These are phyloP conservation scores for Gynochthodes officinalis DNA, from an alignment of 257 asterid species.

Conservation along the genomic window DNA sequence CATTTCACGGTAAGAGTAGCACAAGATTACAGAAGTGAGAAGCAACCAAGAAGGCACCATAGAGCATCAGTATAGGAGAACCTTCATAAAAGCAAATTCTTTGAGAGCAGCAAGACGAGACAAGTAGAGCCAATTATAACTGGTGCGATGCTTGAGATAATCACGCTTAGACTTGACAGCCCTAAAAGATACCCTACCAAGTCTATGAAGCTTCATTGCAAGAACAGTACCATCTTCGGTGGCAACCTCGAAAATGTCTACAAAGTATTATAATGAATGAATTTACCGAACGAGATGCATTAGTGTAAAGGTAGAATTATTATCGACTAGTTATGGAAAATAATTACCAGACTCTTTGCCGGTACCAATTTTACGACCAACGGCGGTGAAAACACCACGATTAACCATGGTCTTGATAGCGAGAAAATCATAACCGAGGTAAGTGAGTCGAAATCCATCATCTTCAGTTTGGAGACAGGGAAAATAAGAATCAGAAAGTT, in stretches of 20 bases:
- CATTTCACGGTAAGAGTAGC: not conserved
- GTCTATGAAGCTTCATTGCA: slow-evolving; percentile 97
- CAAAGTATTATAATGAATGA: slow-evolving; percentile 1
- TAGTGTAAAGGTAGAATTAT: not conserved
- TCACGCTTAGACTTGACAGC: slow-evolving; percentile 98
- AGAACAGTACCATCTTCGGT: slow-evolving; percentile 91
- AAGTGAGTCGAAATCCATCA: slow-evolving; percentile 96
- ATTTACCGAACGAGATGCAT: not conserved
- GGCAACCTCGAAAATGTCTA: slow-evolving; percentile 95
- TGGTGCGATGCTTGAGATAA: slow-evolving; percentile 92
- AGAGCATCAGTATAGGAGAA: slow-evolving; percentile 19
- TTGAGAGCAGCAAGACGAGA: slow-evolving; percentile 98
- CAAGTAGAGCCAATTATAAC: slow-evolving; percentile 88
- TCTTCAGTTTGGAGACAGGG: slow-evolving; percentile 30
- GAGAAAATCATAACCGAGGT: slow-evolving; percentile 96
- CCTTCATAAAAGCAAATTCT: slow-evolving; percentile 99
- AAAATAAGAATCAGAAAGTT: not conserved
- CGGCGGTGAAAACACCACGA: slow-evolving; percentile 84
- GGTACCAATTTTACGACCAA: slow-evolving; percentile 96
- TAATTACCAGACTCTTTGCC: slow-evolving; percentile 93
- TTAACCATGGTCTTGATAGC: slow-evolving; percentile 91
- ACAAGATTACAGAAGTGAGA: too few species aligned
- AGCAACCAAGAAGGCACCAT: slow-evolving; percentile 1
- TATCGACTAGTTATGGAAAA: not conserved
- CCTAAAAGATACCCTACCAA: slow-evolving; percentile 90